phyloP scores from a whole-genome alignment of 257 asterid genomes.

The Salvia splendens region DNA sequence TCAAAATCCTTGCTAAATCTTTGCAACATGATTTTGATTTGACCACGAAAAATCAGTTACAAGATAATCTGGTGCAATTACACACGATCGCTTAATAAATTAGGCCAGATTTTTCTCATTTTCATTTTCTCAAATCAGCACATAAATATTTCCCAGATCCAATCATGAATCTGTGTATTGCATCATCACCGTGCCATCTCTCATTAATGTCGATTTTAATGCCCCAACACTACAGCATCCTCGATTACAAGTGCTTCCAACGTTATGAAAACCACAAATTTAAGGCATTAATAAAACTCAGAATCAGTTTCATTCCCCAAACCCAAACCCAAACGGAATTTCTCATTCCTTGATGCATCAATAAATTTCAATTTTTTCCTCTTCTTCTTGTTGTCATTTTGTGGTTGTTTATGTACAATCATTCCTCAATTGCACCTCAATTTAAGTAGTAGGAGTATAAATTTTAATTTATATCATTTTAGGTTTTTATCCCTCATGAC shows the following conservation, averaged over 20 bases:
- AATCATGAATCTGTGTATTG: background rate
- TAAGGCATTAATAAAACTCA: conserved; percentile 24
- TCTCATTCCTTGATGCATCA: conserved; percentile 28
- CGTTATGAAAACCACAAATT: conserved; percentile 22
- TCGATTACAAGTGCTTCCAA: conserved; percentile 6
- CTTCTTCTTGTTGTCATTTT: too few species aligned
- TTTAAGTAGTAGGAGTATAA: too few species aligned
- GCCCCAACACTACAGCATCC: conserved; percentile 17
- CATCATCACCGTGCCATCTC: conserved; percentile 14
- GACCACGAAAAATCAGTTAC: too few species aligned
- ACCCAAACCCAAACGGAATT: conserved; percentile 30
- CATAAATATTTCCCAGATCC: too few species aligned
- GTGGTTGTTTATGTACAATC: conserved; percentile 29
- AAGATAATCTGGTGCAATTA: too few species aligned
- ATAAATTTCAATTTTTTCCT: background rate
- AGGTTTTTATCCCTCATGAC: conserved; percentile 8
- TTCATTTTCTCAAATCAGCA: too few species aligned
- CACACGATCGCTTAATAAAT: too few species aligned
- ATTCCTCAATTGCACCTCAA: too few species aligned
- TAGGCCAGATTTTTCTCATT: too few species aligned
- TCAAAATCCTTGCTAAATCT: too few species aligned
- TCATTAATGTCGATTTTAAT: conserved; percentile 8
- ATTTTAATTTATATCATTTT: too few species aligned
- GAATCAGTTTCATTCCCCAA: conserved; percentile 32
- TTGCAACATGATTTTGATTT: too few species aligned